Evolutionary conservation across 495 filamentous ascomycete genomes (phyloP).

Genomic region (Aspergillus affinis): DNA sequence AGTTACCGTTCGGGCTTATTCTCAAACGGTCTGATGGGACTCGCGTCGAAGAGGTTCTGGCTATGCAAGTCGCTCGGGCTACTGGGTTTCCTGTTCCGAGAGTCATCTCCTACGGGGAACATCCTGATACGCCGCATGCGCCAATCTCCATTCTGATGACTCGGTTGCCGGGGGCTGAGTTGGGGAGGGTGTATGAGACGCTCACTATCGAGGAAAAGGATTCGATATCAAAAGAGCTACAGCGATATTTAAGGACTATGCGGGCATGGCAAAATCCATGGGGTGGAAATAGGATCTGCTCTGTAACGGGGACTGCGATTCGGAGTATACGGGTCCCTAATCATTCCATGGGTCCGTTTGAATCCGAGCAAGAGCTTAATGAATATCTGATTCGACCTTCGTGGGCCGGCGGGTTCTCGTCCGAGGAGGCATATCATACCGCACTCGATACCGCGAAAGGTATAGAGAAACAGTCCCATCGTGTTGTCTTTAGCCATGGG

Average conservation of each 20-base stretch:
- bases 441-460: constrained; percentile 14
- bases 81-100: constrained; percentile 41
- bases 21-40: constrained; percentile 45
- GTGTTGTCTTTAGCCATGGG: constrained; percentile 46
- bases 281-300: constrained; percentile 16
- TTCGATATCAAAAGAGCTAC: neutral
- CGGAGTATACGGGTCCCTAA: constrained; percentile 23
- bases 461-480: constrained; percentile 15
- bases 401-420: constrained; percentile 20
- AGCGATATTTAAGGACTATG: neutral
- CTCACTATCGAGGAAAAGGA: neutral
- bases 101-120: constrained; percentile 41
- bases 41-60: constrained; percentile 36
- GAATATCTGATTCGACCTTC: constrained; percentile 21
- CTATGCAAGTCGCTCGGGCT: constrained; percentile 37
- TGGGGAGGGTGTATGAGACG: neutral
- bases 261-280: neutral
- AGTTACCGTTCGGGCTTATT: constrained; percentile 35
- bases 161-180: neutral
- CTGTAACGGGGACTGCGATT: constrained; percentile 16
- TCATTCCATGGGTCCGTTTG: constrained; percentile 24
- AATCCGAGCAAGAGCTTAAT: constrained; percentile 22
- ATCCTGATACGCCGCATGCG: constrained; percentile 28
- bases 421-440: constrained; percentile 16
- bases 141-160: neutral